A percentile compares a stretch with the other conserved stretches of the same genome.
phyloP scores from a whole-genome alignment of 176 grass and related monocot species.

The sorghum (Sorghum bicolor) region DNA sequence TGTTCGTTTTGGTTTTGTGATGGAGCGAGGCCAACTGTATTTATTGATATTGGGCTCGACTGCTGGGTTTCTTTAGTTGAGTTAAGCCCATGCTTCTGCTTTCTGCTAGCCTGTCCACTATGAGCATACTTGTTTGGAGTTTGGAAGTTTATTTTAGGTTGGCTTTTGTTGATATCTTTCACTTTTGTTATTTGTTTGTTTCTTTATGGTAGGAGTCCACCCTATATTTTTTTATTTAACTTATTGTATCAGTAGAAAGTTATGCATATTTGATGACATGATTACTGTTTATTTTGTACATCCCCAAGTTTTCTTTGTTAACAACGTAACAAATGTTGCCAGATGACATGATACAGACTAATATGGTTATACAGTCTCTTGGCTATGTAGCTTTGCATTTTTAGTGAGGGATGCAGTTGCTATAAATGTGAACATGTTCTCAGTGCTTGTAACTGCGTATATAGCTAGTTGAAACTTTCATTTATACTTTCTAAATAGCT shows the following conservation, averaged over 20 bases:
- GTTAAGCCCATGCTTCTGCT: neutral
- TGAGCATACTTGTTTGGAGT: neutral
- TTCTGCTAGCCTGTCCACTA: neutral
- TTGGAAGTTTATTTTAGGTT: neutral
- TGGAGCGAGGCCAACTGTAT: no score
- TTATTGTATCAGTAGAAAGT: neutral
- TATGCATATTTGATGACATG: neutral
- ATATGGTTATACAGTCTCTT: neutral
- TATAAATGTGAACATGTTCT: neutral
- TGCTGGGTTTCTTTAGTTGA: neutral
- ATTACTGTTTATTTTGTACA: neutral
- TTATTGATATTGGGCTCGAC: neutral
- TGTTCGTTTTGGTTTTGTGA: no score
- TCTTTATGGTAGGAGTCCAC: neutral
- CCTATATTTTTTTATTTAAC: neutral
- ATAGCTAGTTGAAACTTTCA: neutral
- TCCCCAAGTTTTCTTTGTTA: neutral
- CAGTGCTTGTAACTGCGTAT: neutral
- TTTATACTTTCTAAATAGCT: neutral
- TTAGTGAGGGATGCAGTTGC: neutral
- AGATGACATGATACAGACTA: neutral
- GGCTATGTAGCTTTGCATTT: neutral
- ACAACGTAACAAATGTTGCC: neutral
- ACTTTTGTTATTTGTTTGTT: neutral
- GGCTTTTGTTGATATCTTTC: neutral